Evolutionary conservation across 257 asterid genomes (phyloP).

Genomic region (Ilex aquifolium): DNA sequence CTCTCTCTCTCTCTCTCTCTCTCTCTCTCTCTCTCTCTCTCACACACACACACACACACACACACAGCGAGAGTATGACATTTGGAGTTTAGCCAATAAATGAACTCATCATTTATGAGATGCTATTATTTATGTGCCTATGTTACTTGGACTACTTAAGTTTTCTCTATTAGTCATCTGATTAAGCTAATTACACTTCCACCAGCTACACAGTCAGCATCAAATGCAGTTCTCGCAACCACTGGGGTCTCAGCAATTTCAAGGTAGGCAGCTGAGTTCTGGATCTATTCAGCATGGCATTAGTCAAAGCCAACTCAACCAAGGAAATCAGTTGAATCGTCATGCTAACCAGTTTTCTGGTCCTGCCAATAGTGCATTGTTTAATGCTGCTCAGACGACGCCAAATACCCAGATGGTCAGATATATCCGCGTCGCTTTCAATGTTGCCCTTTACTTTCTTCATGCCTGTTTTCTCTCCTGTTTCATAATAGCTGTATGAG

Average conservation of each 20-base stretch:
- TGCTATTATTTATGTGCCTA: neutral
- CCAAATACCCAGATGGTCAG: slow-evolving; percentile 82
- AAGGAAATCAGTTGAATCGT: slow-evolving; percentile 90
- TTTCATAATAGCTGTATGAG: neutral
- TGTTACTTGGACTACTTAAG: slow-evolving; percentile 8
- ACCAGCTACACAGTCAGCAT: slow-evolving; percentile 82
- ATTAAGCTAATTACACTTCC: neutral
- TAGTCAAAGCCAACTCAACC: slow-evolving; percentile 71
- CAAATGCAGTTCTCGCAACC: slow-evolving; percentile 91
- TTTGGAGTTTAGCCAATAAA: neutral
- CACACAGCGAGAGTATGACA: too few relatives aligned
- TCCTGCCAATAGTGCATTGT: slow-evolving; percentile 77
- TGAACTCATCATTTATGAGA: slow-evolving; percentile 1
- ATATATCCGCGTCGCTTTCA: slow-evolving; percentile 5
- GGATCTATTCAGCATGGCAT: slow-evolving; percentile 68
- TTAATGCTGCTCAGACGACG: slow-evolving; percentile 81
- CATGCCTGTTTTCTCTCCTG: slow-evolving; percentile 5
- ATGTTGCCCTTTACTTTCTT: slow-evolving; percentile 3
- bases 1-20: neutral
- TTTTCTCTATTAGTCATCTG: too few relatives aligned
- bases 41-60: too few relatives aligned
- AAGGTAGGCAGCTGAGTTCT: slow-evolving; percentile 74
- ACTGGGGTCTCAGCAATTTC: slow-evolving; percentile 72
- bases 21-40: neutral
- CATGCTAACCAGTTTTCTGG: slow-evolving; percentile 81